Evolutionary conservation across 1,284 basidiomycete genomes (phyloP).

Genomic region (Apiotrichum laibachii): DNA sequence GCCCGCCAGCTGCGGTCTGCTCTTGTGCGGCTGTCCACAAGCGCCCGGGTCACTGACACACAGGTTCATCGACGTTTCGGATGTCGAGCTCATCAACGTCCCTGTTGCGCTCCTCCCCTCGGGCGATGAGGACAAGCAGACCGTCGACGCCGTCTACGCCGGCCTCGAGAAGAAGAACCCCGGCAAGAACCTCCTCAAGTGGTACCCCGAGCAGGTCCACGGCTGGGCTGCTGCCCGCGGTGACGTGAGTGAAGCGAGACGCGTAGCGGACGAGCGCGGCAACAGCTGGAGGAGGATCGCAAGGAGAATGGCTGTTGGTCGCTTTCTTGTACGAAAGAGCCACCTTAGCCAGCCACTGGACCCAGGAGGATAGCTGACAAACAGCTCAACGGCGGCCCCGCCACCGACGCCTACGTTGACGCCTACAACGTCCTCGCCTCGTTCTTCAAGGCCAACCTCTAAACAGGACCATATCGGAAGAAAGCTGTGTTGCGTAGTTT

Average conservation of each 20-base stretch:
- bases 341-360: background rate
- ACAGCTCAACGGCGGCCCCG: conserved; percentile 28
- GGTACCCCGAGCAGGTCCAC: conserved; percentile 47
- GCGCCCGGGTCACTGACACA: background rate
- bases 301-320: background rate
- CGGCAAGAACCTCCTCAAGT: conserved; percentile 49
- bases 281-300: background rate
- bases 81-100: conserved; percentile 47
- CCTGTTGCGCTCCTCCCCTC: conserved; percentile 52
- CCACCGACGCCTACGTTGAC: conserved; percentile 28
- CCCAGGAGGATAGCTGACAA: background rate
- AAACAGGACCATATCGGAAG: too few relatives aligned
- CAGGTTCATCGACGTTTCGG: conserved; percentile 47
- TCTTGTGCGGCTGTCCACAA: too few relatives aligned
- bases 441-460: conserved; percentile 15
- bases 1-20: too few relatives aligned
- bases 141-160: conserved; percentile 40
- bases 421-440: conserved; percentile 28
- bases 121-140: conserved; percentile 49
- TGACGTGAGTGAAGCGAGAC: conserved; percentile 29
- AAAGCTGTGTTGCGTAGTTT: too few relatives aligned
- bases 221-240: conserved; percentile 53
- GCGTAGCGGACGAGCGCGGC: too few relatives aligned
- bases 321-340: background rate
- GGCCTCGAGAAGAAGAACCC: conserved; percentile 44